Conservation (phyloP, 2,329 filamentous ascomycete species). For the Apiospora malaysiana region DNA sequence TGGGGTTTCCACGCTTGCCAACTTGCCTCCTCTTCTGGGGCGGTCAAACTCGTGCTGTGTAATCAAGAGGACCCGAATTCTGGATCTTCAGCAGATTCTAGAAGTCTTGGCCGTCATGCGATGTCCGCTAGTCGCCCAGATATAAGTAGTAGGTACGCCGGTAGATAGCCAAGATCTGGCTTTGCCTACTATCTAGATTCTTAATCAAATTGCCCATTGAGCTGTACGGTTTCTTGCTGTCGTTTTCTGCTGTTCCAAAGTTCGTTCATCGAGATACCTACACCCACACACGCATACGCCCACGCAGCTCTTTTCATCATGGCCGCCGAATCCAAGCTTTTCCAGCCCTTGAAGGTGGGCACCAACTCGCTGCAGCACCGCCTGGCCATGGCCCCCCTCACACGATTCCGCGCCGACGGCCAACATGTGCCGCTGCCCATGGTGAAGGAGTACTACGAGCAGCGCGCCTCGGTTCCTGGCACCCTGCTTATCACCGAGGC, state of each 20-base stretch:
- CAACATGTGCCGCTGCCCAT: constrained; percentile 45
- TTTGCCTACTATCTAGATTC: neutral
- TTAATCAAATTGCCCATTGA: neutral
- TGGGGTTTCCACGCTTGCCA: neutral
- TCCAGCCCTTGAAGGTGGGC: constrained; percentile 27
- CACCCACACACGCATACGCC: too few relatives aligned
- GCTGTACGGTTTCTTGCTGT: neutral
- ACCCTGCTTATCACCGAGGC: constrained; percentile 60
- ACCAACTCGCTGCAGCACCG: constrained; percentile 27
- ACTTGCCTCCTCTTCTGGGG: neutral
- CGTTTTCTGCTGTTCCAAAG: too few relatives aligned
- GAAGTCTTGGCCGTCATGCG: neutral
- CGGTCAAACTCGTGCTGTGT: neutral
- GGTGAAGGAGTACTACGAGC: constrained; percentile 47
- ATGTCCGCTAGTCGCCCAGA: neutral
- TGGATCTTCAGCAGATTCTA: neutral
- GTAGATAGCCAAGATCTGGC: too few relatives aligned
- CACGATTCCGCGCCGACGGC: constrained; percentile 52
- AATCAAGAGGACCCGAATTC: neutral
- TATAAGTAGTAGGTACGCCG: neutral
- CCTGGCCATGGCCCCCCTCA: constrained; percentile 52
- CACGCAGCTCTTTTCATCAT: neutral
- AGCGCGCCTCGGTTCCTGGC: constrained; percentile 48
- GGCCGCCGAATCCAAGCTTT: constrained; percentile 25
- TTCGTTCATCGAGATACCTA: neutral